These are phyloP conservation scores for Arthrobotrys megalospora DNA, from an alignment of 2,329 filamentous ascomycete species.

Conservation along the genomic window DNA sequence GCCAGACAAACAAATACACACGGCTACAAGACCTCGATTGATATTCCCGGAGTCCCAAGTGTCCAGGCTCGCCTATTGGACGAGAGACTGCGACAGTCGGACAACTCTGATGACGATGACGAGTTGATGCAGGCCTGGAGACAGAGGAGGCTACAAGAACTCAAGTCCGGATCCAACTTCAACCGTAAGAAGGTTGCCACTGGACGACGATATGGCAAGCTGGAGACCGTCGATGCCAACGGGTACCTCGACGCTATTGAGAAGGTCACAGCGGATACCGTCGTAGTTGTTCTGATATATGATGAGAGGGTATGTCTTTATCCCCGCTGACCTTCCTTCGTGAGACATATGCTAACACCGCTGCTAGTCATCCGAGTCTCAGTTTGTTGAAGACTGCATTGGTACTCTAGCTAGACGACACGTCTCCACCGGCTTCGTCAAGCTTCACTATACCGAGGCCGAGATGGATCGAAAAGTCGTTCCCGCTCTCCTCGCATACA, in stretches of 20 bases:
- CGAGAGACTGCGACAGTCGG: constrained; percentile 61
- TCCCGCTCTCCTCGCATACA: constrained; percentile 90
- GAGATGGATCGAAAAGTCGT: constrained; percentile 93
- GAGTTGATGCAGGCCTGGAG: constrained; percentile 92
- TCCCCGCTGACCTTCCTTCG: constrained; percentile 58
- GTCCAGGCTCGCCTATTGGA: constrained; percentile 54
- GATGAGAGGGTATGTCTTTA: constrained; percentile 80
- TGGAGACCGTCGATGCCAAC: constrained; percentile 87
- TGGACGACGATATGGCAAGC: constrained; percentile 80
- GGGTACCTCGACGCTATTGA: constrained; percentile 98
- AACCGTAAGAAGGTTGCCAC: constrained; percentile 82
- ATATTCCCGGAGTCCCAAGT: constrained; percentile 32
- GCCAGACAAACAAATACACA: constrained; percentile 40
- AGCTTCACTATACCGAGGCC: constrained; percentile 90
- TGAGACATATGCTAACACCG: constrained; percentile 62
- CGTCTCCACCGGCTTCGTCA: constrained; percentile 85
- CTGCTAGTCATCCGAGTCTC: constrained; percentile 81
- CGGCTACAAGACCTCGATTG: constrained; percentile 34
- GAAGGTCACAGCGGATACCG: constrained; percentile 83
- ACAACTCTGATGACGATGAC: constrained; percentile 76
- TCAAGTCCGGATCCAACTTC: constrained; percentile 76
- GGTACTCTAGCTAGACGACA: constrained; percentile 80
- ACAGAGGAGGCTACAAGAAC: constrained; percentile 81
- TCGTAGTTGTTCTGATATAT: constrained; percentile 94
- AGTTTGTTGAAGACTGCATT: constrained; percentile 83